Conservation (phyloP, 1,139 yeast species). For the Sugiyamaella neomexicana region DNA sequence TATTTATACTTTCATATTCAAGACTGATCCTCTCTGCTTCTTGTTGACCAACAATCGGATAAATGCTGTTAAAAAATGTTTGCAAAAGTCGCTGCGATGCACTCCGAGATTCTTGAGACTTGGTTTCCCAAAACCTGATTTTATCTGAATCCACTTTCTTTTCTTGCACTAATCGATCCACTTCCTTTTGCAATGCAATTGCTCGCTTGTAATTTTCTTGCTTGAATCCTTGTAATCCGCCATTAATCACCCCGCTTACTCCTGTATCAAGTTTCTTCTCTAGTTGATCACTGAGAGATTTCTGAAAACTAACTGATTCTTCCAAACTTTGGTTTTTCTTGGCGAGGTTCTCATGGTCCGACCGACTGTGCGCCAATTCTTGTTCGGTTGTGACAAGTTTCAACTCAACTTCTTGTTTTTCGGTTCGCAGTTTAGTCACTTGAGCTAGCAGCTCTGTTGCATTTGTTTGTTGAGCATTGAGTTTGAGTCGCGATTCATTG, state of each 20-base stretch:
- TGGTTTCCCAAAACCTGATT: slow-evolving; percentile 17
- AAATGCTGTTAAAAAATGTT: slow-evolving; percentile 8
- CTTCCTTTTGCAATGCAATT: slow-evolving; percentile 14
- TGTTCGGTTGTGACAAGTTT: slow-evolving; percentile 13
- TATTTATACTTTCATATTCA: slow-evolving; percentile 7
- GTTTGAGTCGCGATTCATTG: not conserved
- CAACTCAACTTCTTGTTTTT: slow-evolving; percentile 16
- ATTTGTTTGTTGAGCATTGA: slow-evolving; percentile 1
- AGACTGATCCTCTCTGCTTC: slow-evolving; percentile 5
- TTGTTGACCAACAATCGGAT: slow-evolving; percentile 12
- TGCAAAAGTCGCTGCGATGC: slow-evolving; percentile 15
- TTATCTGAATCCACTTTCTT: slow-evolving; percentile 19
- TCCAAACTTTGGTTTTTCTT: slow-evolving; percentile 14
- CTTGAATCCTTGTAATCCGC: slow-evolving; percentile 19
- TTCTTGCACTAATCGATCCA: slow-evolving; percentile 19
- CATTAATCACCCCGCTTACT: slow-evolving; percentile 13
- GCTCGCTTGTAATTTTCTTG: slow-evolving; percentile 19
- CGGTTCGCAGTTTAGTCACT: not conserved
- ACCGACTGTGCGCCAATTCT: slow-evolving; percentile 12
- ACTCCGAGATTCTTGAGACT: slow-evolving; percentile 15
- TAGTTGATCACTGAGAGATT: slow-evolving; percentile 16
- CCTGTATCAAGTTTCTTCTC: slow-evolving; percentile 15
- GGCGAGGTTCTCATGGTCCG: slow-evolving; percentile 10
- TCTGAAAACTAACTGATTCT: slow-evolving; percentile 14
- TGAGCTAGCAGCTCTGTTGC: slow-evolving; percentile 1